Percentiles rank a stretch among this genome's conserved stretches.
phyloP scores from a whole-genome alignment of 495 filamentous ascomycete species.

The Symbiotaphrina buchneri region DNA sequence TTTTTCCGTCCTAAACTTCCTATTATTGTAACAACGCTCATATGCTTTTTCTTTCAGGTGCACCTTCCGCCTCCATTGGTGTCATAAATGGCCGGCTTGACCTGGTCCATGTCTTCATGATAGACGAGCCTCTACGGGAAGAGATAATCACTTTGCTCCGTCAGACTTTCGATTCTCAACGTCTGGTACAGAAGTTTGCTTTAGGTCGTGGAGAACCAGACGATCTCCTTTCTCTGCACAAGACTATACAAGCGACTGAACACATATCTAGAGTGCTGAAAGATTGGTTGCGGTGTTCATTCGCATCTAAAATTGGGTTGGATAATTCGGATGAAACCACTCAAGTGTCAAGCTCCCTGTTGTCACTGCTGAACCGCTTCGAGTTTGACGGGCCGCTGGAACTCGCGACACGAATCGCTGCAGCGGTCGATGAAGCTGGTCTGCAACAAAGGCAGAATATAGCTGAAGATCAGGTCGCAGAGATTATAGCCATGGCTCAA shows the following conservation, averaged over 20 bases:
- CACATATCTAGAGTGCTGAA: constrained; percentile 32
- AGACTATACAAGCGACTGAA: constrained; percentile 58
- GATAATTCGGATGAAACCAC: constrained; percentile 4
- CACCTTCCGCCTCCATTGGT: constrained; percentile 62
- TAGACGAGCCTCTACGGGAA: constrained; percentile 38
- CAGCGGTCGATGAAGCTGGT: constrained; percentile 84
- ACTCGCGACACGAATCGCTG: constrained; percentile 46
- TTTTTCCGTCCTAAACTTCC: no score
- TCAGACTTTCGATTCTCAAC: constrained; percentile 63
- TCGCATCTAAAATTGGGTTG: background rate
- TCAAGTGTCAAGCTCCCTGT: constrained; percentile 15
- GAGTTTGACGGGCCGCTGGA: constrained; percentile 40
- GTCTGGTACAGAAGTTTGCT: constrained; percentile 81
- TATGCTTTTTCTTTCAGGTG: constrained; percentile 9
- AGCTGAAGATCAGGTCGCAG: constrained; percentile 44
- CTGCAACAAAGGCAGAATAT: constrained; percentile 54
- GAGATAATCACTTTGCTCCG: constrained; percentile 42
- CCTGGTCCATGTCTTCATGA: constrained; percentile 51
- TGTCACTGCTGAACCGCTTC: constrained; percentile 32
- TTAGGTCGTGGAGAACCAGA: constrained; percentile 85
- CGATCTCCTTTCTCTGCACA: constrained; percentile 63
- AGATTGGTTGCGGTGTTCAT: no score
- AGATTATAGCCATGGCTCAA: constrained; percentile 44
- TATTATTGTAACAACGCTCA: background rate
- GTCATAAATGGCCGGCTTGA: constrained; percentile 67